Percentiles rank a stretch among this genome's conserved stretches.
These are phyloP conservation scores for Dictyostelium firmibasis DNA, from an alignment of 78 protist species.

Conservation along the genomic window DNA sequence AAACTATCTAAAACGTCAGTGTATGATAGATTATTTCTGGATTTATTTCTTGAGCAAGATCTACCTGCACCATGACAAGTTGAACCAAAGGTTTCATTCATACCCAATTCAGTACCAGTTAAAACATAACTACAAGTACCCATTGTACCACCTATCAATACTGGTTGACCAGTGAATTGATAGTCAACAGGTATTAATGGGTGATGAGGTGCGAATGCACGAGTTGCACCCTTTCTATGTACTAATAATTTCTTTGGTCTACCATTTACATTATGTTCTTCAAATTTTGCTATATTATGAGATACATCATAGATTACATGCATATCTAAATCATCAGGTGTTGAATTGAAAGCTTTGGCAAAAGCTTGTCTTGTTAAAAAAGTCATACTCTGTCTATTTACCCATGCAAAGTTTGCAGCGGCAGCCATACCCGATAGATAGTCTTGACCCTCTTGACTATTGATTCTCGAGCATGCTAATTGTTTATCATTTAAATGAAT, in stretches of 20 bases:
- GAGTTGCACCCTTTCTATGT: conserved; percentile 97
- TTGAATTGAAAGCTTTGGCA: conserved; percentile 81
- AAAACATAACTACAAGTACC: conserved; percentile 95
- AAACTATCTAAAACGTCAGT: conserved; percentile 84
- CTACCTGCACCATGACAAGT: conserved; percentile 99
- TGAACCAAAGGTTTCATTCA: conserved; percentile 92
- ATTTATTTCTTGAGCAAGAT: conserved; percentile 88
- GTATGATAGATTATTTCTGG: conserved; percentile 76
- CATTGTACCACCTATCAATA: conserved; percentile 98
- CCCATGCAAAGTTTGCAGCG: conserved; percentile 97
- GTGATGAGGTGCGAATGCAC: conserved; percentile 98
- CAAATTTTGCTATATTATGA: conserved; percentile 97
- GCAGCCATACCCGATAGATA: conserved; percentile 95
- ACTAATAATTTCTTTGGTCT: conserved; percentile 87
- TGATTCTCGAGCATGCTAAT: conserved; percentile 68
- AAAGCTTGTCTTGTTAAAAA: conserved; percentile 84
- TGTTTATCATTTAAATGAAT: conserved; percentile 91
- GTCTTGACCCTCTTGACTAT: conserved; percentile 80
- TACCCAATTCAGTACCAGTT: conserved; percentile 94
- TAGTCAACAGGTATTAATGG: conserved; percentile 97
- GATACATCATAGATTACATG: conserved; percentile 96
- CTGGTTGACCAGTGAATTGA: conserved; percentile 94
- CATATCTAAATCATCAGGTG: conserved; percentile 97
- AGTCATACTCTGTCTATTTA: conserved; percentile 94
- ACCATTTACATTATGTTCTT: conserved; percentile 95